Evolutionary conservation across 225 moss, liverwort and hornwort genomes (phyloP).

Genomic region (Sphagnum contortum): DNA sequence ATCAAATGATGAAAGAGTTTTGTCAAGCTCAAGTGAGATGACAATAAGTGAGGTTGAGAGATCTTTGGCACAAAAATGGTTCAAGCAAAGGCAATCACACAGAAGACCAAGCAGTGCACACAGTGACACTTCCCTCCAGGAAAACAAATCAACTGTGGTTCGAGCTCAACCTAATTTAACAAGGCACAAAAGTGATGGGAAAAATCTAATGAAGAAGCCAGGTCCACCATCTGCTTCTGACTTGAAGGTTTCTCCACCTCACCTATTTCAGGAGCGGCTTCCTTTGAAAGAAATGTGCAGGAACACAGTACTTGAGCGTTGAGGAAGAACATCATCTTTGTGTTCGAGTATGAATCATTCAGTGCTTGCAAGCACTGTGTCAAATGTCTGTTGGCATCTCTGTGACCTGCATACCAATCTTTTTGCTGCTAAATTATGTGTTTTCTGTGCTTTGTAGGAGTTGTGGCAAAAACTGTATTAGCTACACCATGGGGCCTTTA

Average conservation of each 20-base stretch:
- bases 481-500: no score
- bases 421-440: no score
- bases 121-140: conserved; percentile 11
- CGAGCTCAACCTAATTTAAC: conserved; percentile 11
- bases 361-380: no score
- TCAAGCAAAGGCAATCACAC: conserved; percentile 42
- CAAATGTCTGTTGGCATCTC: no score
- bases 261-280: conserved; percentile 16
- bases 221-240: conserved; percentile 27
- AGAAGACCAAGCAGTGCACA: conserved; percentile 14
- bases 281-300: conserved; percentile 27
- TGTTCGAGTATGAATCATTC: no score
- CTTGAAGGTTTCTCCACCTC: conserved; percentile 18
- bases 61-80: conserved; percentile 47
- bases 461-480: no score
- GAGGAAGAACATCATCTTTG: no score
- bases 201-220: conserved; percentile 11
- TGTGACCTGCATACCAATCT: no score
- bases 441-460: no score
- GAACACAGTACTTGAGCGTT: no score
- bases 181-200: conserved; percentile 9
- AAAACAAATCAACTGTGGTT: conserved; percentile 21
- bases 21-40: background rate
- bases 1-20: background rate
- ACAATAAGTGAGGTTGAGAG: conserved; percentile 26